Evolutionary conservation across 345 rosid species (phyloP), one percentile per base, ranked within the genome.

Genomic region (Aegle marmelos): DNA sequence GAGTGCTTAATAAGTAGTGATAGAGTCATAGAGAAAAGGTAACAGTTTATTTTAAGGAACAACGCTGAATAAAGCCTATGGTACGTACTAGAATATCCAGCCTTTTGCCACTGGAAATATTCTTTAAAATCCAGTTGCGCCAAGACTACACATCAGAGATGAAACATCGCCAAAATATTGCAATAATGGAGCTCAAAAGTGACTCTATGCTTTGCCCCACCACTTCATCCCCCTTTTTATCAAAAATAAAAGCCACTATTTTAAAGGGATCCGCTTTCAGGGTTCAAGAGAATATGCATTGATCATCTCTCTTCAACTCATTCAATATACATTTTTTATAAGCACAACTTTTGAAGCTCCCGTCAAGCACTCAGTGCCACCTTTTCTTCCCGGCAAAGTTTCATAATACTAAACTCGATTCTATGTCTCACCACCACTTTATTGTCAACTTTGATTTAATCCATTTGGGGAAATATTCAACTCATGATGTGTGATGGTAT

Each of bases 141-240:
- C 66, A 76, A 70, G 82, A 71, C 75, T 68, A 70, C 63, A 85
- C 79, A 76, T 74, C 61, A 74, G 73, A 78, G 82, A 77, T 58
- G 81, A 72, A 78, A 72, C 62, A 1, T 5, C 17, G 57, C 57
- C 21, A 45, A 45, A 45, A 45, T 3, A 70, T 75, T 39, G 80
- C 88, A 88, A 86, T 86, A 88, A 84, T 88, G 87, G 87, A 88
- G 87, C 82, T 83, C 70, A 75, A 86, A 83, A 88, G 85, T 13
- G 78, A 27, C 2, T 7, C 78, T 77, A 74, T 77, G 79, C 84
- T 79, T 81, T 76, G 79, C 83, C 77, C 89, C 85, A 83, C 88
- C 62, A 73, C 76, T 67, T 62, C 76, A 68, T 64, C 66, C n/a
- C 61, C 70, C 59, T 64, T 81, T 68, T 74, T 62, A 76, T 62